phyloP scores from a whole-genome alignment of 352 stramenopile genomes.

The Phytophthora capsici region DNA sequence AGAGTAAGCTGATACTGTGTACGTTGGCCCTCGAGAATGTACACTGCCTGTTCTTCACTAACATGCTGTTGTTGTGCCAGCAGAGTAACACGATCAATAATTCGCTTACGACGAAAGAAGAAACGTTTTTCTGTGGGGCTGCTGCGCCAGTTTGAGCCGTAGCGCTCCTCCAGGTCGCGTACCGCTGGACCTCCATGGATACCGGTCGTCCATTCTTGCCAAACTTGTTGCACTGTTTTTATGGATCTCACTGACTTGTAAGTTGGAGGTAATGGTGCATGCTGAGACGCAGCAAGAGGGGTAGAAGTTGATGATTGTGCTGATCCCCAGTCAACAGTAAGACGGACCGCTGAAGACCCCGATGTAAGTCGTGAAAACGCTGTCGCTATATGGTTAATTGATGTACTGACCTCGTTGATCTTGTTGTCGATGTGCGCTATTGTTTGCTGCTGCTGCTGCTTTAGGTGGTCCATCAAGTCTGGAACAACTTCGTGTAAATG shows the following conservation, averaged over 20 bases:
- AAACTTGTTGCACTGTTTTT: not conserved
- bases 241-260: not conserved
- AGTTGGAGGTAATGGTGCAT: not conserved
- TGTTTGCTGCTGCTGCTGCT: not conserved
- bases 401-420: not conserved
- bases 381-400: not conserved
- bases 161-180: not conserved
- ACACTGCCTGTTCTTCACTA: not conserved
- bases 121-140: not conserved
- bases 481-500: not conserved
- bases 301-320: too few species aligned
- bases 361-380: not conserved
- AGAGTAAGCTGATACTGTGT: not conserved
- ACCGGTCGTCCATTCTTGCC: not conserved
- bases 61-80: not conserved
- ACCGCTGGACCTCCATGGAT: not conserved
- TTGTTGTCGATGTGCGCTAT: not conserved
- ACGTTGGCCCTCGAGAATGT: not conserved
- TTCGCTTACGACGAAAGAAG: not conserved
- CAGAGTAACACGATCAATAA: not conserved
- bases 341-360: not conserved
- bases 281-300: too few species aligned
- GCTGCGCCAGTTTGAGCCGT: not conserved
- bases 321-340: not conserved
- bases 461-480: not conserved